Conservation (phyloP, 768 basidiomycete genomes). For the Piloderma croceum region DNA sequence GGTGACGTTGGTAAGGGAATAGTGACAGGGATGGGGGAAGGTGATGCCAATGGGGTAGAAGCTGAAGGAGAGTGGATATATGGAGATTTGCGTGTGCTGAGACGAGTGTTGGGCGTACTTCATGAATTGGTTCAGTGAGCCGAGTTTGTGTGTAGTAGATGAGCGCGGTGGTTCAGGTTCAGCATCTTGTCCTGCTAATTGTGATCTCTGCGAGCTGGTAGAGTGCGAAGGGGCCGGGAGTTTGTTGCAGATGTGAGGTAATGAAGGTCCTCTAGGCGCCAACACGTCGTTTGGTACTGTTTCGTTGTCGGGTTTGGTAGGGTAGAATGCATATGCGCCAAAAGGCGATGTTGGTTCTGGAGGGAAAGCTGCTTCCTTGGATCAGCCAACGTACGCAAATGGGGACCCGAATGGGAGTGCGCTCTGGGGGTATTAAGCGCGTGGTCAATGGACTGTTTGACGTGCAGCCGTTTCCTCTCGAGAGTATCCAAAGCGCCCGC, state of each 20-base stretch:
- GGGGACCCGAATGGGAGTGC: too few relatives aligned
- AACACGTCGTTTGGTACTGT: conserved; percentile 24
- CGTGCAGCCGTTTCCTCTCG: too few relatives aligned
- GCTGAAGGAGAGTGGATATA: conserved; percentile 13
- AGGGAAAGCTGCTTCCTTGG: too few relatives aligned
- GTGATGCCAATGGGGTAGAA: conserved; percentile 11
- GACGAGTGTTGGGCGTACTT: neutral
- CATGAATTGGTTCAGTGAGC: too few relatives aligned
- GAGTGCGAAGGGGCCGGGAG: conserved; percentile 29
- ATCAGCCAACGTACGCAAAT: too few relatives aligned
- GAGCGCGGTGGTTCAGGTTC: too few relatives aligned
- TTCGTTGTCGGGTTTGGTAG: conserved; percentile 28
- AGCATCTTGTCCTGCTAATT: too few relatives aligned
- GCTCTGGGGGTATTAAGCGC: too few relatives aligned
- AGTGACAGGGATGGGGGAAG: neutral
- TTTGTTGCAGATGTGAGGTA: conserved; percentile 32
- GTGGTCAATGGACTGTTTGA: too few relatives aligned
- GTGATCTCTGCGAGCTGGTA: conserved; percentile 69
- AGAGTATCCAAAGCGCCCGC: too few relatives aligned
- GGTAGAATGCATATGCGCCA: conserved; percentile 43
- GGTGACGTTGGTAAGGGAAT: too few relatives aligned
- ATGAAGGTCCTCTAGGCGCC: conserved; percentile 56
- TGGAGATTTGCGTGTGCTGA: neutral
- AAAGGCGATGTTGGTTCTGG: conserved; percentile 20
- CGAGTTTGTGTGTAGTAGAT: too few relatives aligned